Evolutionary conservation across 2,329 filamentous ascomycete species (phyloP), one percentile per base, ranked within the genome.

Genomic region (Fusarium sublunatum): DNA sequence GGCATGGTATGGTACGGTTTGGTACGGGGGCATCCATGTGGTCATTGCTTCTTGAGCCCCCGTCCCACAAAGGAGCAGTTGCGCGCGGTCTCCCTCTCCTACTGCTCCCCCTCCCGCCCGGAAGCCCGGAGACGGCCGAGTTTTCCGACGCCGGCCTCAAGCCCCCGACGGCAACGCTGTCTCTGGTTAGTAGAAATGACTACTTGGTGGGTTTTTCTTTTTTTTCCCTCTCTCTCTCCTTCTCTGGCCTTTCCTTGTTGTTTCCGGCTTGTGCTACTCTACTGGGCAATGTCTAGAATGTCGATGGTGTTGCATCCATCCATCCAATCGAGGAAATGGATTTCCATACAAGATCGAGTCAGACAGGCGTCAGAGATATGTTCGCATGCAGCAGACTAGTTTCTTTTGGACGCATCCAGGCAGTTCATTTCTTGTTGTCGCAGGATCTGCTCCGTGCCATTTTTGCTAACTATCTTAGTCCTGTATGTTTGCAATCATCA

Each of bases 91-190:
- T 38, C 7, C 7, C 26, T 12, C 42, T 22, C 46, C 36, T n/a
- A n/a, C n/a, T 40, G 34, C 32, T 25, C 50, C 51, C 34, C 44
- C 47, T 31, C 48, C 57, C 47, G 43, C 48, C 47, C 52, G 61
- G 53, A 62, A 58, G 47, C 63, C 66, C 65, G 67, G 63, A 65
- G 65, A 62, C 66, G 65, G 62, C 55, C 51, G 60, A 66, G 51
- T 54, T 55, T 60, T 64, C 67, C 67, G 65, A 65, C 54, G 58
- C 55, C 65, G 52, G 56, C 56, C 38, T 51, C 42, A 58, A 66
- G 58, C 62, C 53, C 60, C 62, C 62, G 66, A 66, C 65, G 57
- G 62, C 60, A 66, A 64, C 59, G 43, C 65, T 67, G 62, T 67
- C 55, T 68, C 58, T 56, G 65, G 66, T 66, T 69, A 66, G 57